Evolutionary conservation across 2,329 filamentous ascomycete genomes (phyloP), one percentile per base, ranked within the genome.

Genomic region (Dryadomyces quercivorus): DNA sequence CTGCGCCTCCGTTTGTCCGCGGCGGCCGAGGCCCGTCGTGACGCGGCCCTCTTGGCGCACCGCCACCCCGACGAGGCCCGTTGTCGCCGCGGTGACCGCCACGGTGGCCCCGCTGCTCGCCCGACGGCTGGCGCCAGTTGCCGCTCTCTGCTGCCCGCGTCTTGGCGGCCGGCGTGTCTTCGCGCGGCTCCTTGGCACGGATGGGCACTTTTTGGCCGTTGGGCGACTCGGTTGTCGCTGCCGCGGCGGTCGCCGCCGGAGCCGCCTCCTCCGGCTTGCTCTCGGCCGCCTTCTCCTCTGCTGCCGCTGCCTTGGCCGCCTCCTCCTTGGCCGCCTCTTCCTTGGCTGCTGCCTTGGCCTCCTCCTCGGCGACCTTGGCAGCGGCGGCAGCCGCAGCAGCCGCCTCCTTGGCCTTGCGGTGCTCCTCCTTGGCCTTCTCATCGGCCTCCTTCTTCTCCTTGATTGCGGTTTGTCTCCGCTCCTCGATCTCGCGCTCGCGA

Each of bases 361-460:
- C 54, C 36, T 56, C 54, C 31, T 62, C 59, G 2, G 62, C 61
- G 18, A 60, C 66, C 57, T 71, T 67, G 15, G 61, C 60, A 20
- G 63, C 66, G 45, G 69, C 66, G 6, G 65, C 62, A 10, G 60
- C 58, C 67, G 82, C 82, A 22, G 78, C 70, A n/a, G 75, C 76
- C 51, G 81, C 77, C 62, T 86, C 84, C 66, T 80, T 83, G n/a
- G 79, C 82, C 38, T 81, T 67, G 52, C 79, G 76, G 56, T 75
- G 76, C 60, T 89, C 86, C 63, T 88, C 88, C 69, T 88, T 90
- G 47, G 81, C 85, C 74, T 91, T 93, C 59, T 93, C 88, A 1
- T 93, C 88, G 1, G 85, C 82, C 63, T 95, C 90, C 66, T 85
- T 87, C 80, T 94, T 95, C 69, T 93, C 84, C 59, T 83, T 83